Evolutionary conservation across 2,329 filamentous ascomycete species (phyloP).

Genomic region (Tricladium varicosporioides): DNA sequence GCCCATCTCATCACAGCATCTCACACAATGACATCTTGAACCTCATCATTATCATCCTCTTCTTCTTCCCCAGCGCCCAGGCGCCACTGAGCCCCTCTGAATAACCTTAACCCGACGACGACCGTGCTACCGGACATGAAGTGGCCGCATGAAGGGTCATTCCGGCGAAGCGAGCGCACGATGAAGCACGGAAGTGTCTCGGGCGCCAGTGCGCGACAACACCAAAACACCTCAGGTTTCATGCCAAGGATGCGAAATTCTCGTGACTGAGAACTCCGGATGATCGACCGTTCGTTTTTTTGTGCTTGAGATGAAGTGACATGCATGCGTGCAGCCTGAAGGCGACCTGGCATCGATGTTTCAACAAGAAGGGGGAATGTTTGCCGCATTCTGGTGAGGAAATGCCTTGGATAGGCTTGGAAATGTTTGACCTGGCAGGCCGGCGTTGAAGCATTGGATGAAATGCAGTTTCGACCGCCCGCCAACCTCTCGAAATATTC

Average conservation of each 20-base stretch:
- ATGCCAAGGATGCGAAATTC: background rate
- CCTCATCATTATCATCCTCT: background rate
- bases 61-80: background rate
- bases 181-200: slow-evolving; percentile 11
- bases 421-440: background rate
- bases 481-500: background rate
- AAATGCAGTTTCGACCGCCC: background rate
- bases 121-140: background rate
- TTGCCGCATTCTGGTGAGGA: background rate
- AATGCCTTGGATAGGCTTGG: background rate
- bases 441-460: background rate
- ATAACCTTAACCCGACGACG: background rate
- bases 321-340: background rate
- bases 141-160: slow-evolving; percentile 3
- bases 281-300: slow-evolving; percentile 1
- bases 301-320: background rate
- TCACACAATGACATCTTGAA: background rate
- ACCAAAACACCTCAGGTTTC: slow-evolving; percentile 6
- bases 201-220: background rate
- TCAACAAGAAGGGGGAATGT: background rate
- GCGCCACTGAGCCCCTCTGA: background rate
- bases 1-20: background rate
- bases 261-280: background rate
- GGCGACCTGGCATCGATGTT: background rate
- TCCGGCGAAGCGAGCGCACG: slow-evolving; percentile 1